Evolutionary conservation across 2,329 filamentous ascomycete species (phyloP).

Genomic region (Cladophialophora immunda): DNA sequence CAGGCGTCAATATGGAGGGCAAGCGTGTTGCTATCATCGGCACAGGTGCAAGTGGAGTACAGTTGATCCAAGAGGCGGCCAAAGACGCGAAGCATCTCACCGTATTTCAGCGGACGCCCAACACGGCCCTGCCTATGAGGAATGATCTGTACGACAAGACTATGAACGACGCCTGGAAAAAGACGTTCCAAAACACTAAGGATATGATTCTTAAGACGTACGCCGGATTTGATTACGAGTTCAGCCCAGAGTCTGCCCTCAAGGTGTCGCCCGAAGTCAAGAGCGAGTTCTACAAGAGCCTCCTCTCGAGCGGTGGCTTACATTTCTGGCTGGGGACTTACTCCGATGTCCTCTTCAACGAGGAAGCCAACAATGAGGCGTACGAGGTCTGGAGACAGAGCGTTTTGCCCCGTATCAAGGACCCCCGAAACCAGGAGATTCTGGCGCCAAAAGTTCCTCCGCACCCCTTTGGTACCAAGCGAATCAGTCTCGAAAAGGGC

Average conservation of each 20-base stretch:
- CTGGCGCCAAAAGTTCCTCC: slow-evolving; percentile 62
- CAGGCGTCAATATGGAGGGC: slow-evolving; percentile 20
- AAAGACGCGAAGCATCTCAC: slow-evolving; percentile 54
- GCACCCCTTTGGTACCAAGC: slow-evolving; percentile 66
- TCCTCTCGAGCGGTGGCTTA: not conserved
- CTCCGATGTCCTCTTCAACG: not conserved
- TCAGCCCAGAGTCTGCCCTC: slow-evolving; percentile 4
- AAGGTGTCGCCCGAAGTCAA: slow-evolving; percentile 7
- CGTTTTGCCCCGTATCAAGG: slow-evolving; percentile 56
- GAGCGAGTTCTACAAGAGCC: slow-evolving; percentile 2
- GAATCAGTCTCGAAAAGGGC: slow-evolving; percentile 65
- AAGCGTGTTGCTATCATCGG: slow-evolving; percentile 31
- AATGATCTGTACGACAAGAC: not conserved
- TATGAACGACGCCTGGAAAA: not conserved
- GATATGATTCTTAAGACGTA: slow-evolving; percentile 15
- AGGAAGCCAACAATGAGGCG: slow-evolving; percentile 35
- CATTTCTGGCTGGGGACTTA: slow-evolving; percentile 7
- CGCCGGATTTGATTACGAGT: slow-evolving; percentile 20
- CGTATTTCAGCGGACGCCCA: slow-evolving; percentile 47
- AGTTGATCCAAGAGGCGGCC: slow-evolving; percentile 26
- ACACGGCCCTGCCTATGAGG: not conserved
- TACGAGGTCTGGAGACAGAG: slow-evolving; percentile 55
- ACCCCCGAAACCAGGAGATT: slow-evolving; percentile 58
- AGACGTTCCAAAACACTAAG: slow-evolving; percentile 9
- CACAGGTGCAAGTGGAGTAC: slow-evolving; percentile 27